Percentiles rank a stretch among this genome's conserved stretches.
phyloP scores from a whole-genome alignment of 805 yeast species.

The Zygoascus flipseniorum region DNA sequence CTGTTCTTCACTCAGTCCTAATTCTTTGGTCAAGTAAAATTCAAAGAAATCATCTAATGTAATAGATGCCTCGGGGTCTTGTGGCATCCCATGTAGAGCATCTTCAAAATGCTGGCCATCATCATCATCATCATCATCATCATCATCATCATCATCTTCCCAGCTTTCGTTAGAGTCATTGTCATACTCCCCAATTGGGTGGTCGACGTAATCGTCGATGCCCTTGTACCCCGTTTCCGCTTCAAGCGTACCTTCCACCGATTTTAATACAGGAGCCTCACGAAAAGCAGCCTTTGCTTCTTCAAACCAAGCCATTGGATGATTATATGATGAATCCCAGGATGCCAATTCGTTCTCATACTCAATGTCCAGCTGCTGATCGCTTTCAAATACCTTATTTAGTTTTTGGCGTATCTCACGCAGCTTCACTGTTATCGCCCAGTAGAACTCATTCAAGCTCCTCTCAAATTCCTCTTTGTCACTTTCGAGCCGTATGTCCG shows the following conservation, averaged over 20 bases:
- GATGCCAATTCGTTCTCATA: not conserved
- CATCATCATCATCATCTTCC: constrained; percentile 17
- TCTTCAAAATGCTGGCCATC: constrained; percentile 13
- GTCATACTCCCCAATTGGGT: constrained; percentile 6
- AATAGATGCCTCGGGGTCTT: constrained; percentile 30
- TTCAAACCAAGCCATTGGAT: not conserved
- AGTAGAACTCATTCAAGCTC: not conserved
- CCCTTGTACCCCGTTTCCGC: not conserved
- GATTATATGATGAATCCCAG: not conserved
- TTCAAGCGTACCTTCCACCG: too few species aligned
- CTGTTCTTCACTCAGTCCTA: constrained; percentile 40
- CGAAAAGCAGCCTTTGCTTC: not conserved
- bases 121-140: constrained; percentile 17
- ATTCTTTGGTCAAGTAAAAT: constrained; percentile 47
- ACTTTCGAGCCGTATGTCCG: not conserved
- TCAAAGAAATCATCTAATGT: constrained; percentile 68
- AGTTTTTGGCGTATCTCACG: not conserved
- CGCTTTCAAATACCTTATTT: not conserved
- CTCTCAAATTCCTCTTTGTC: not conserved
- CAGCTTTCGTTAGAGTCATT: constrained; percentile 16
- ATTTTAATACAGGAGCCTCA: too few species aligned
- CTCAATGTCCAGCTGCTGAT: not conserved
- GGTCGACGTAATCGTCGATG: constrained; percentile 1
- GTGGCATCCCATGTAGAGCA: not conserved
- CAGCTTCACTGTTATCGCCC: not conserved